Evolutionary conservation across 768 basidiomycete species (phyloP).

Genomic region (Suillus bovinus): DNA sequence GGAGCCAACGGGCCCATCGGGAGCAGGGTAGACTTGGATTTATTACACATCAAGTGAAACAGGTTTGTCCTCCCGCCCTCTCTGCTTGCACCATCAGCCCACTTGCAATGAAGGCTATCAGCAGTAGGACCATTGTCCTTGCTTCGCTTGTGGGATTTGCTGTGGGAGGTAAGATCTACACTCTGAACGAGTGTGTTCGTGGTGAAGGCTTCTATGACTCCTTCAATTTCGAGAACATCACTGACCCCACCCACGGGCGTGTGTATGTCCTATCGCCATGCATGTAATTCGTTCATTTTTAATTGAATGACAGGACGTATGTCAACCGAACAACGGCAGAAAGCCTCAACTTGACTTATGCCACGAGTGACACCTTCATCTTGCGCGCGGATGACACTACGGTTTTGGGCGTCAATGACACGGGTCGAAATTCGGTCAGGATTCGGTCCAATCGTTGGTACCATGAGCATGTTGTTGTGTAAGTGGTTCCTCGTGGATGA

Average conservation of each 20-base stretch:
- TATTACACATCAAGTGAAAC: background rate
- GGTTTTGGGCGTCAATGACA: constrained; percentile 20
- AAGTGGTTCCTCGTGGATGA: constrained; percentile 4
- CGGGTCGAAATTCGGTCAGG: constrained; percentile 33
- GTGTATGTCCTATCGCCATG: constrained; percentile 46
- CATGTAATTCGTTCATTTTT: background rate
- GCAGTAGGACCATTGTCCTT: constrained; percentile 13
- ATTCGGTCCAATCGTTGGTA: constrained; percentile 25
- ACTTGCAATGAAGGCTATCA: constrained; percentile 18
- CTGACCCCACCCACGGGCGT: constrained; percentile 67
- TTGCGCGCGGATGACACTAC: constrained; percentile 32
- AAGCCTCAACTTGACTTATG: constrained; percentile 32
- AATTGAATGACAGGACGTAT: constrained; percentile 22
- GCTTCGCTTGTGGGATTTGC: constrained; percentile 13
- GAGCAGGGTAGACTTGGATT: constrained; percentile 5
- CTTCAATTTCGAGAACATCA: constrained; percentile 48
- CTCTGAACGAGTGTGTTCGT: constrained; percentile 40
- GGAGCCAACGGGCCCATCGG: background rate
- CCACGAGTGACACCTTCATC: constrained; percentile 26
- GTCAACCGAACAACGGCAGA: constrained; percentile 26
- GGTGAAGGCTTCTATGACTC: constrained; percentile 50
- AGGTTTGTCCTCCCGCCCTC: background rate
- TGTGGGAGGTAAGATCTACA: constrained; percentile 25
- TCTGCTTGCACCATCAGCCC: background rate
- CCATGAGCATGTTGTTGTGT: constrained; percentile 21